Evolutionary conservation across 2,329 filamentous ascomycete genomes (phyloP).

Genomic region (Bertia moriformis): DNA sequence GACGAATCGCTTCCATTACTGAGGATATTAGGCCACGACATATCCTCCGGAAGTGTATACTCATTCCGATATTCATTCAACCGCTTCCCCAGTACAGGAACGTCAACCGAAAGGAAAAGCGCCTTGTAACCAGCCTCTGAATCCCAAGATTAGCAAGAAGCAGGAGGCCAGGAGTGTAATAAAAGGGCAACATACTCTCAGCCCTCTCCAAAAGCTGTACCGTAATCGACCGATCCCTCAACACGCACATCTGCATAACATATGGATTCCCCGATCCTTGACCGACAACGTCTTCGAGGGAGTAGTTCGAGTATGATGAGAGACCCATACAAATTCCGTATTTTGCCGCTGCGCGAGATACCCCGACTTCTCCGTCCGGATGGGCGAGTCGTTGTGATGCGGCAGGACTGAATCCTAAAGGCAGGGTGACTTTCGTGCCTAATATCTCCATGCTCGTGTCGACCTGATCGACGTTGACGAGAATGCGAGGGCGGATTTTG

Average conservation of each 20-base stretch:
- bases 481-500: constrained; percentile 28
- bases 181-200: constrained; percentile 17
- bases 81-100: constrained; percentile 33
- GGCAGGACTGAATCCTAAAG: constrained; percentile 35
- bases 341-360: constrained; percentile 26
- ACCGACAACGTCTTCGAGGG: constrained; percentile 27
- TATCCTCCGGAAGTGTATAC: constrained; percentile 27
- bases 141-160: no score
- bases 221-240: constrained; percentile 28
- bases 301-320: constrained; percentile 27
- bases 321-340: constrained; percentile 28
- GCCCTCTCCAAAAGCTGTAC: constrained; percentile 23
- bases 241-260: constrained; percentile 37
- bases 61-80: constrained; percentile 37
- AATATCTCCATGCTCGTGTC: constrained; percentile 26
- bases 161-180: no score
- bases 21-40: constrained; percentile 26
- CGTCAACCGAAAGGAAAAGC: constrained; percentile 37
- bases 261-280: constrained; percentile 24
- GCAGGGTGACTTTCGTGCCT: constrained; percentile 26
- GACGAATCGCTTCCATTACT: constrained; percentile 9
- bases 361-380: constrained; percentile 32
- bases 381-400: constrained; percentile 37
- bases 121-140: constrained; percentile 32
- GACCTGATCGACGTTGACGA: constrained; percentile 20